Conservation (phyloP, 805 yeast species). For the Lachancea sp. region DNA sequence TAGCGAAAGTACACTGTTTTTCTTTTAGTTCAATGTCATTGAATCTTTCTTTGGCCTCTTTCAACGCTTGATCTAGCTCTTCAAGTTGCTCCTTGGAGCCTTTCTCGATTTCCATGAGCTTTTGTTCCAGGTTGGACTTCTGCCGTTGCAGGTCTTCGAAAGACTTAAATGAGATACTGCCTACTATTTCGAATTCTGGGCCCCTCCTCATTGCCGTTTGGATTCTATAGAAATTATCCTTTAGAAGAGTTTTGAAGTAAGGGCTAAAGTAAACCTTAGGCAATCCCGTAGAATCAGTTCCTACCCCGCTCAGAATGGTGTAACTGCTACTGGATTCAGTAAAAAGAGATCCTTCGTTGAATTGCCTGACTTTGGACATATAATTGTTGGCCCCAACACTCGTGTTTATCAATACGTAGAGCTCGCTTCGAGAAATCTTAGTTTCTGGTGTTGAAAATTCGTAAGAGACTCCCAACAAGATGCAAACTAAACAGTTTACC, state of each 20-base stretch:
- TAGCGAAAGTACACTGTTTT: background rate
- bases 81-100: slow-evolving; percentile 20
- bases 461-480: slow-evolving; percentile 68
- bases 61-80: slow-evolving; percentile 17
- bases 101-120: slow-evolving; percentile 30
- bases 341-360: slow-evolving; percentile 50
- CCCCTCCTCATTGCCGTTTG: slow-evolving; percentile 64
- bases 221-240: slow-evolving; percentile 64
- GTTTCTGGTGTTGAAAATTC: slow-evolving; percentile 64
- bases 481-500: slow-evolving; percentile 66
- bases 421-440: slow-evolving; percentile 52
- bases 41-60: slow-evolving; percentile 3
- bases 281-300: slow-evolving; percentile 74
- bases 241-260: slow-evolving; percentile 56
- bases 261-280: slow-evolving; percentile 75
- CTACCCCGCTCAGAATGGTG: slow-evolving; percentile 35
- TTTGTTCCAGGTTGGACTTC: slow-evolving; percentile 31
- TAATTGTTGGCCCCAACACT: slow-evolving; percentile 80
- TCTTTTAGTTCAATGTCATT: background rate
- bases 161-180: slow-evolving; percentile 53
- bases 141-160: slow-evolving; percentile 37
- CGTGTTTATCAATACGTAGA: slow-evolving; percentile 56
- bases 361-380: slow-evolving; percentile 61
- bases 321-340: slow-evolving; percentile 44
- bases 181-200: slow-evolving; percentile 67